Conservation (phyloP, 2,329 filamentous ascomycete genomes). For the Fusarium nelsonii region DNA sequence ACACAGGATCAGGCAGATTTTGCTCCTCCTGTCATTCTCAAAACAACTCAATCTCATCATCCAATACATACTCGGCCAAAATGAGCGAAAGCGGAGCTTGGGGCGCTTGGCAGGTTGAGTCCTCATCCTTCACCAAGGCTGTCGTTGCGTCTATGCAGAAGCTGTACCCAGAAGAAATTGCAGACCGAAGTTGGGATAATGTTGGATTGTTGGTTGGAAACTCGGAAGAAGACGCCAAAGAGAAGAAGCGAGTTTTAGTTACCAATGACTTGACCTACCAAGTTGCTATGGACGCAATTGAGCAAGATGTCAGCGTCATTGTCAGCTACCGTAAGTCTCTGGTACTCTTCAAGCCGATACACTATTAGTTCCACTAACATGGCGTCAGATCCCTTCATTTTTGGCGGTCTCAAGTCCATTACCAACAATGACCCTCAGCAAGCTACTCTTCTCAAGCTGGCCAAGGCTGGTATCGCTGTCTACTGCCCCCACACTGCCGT, state of each 20-base stretch:
- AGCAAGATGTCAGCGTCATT: slow-evolving; percentile 79
- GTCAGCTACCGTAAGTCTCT: slow-evolving; percentile 81
- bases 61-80: slow-evolving; percentile 11
- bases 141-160: slow-evolving; percentile 84
- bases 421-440: slow-evolving; percentile 89
- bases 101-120: slow-evolving; percentile 57
- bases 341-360: not conserved
- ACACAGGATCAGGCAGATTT: not conserved
- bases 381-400: slow-evolving; percentile 88
- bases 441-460: slow-evolving; percentile 82
- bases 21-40: slow-evolving; percentile 40
- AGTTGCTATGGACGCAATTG: slow-evolving; percentile 91
- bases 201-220: slow-evolving; percentile 81
- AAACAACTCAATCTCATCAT: not conserved
- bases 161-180: slow-evolving; percentile 90
- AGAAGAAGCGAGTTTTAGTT: slow-evolving; percentile 61
- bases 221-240: slow-evolving; percentile 51
- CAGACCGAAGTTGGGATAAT: slow-evolving; percentile 94
- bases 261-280: slow-evolving; percentile 91
- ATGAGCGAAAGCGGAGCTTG: slow-evolving; percentile 51
- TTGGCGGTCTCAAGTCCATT: slow-evolving; percentile 89
- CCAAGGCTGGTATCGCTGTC: slow-evolving; percentile 89
- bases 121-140: slow-evolving; percentile 60
- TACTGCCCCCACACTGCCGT: slow-evolving; percentile 97
- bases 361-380: not conserved